These are phyloP conservation scores for Phylloporus scabripes DNA, from an alignment of 768 basidiomycete species.

Conservation along the genomic window DNA sequence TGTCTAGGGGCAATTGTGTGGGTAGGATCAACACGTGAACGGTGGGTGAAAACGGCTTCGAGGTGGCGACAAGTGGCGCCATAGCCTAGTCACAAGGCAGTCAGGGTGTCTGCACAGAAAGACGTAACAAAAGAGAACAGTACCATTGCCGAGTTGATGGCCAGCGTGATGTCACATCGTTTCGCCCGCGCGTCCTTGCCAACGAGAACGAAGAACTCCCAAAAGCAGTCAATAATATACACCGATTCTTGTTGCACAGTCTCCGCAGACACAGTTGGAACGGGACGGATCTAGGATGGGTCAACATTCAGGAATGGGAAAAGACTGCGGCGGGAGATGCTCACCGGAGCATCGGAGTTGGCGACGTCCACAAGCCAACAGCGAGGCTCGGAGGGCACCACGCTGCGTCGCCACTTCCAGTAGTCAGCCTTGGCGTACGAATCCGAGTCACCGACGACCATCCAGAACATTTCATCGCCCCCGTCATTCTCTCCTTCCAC, in stretches of 20 bases:
- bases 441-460: slow-evolving; percentile 70
- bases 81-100: slow-evolving; percentile 39
- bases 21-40: slow-evolving; percentile 72
- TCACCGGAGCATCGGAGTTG: slow-evolving; percentile 36
- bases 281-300: slow-evolving; percentile 38
- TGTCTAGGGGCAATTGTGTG: slow-evolving; percentile 67
- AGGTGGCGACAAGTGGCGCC: slow-evolving; percentile 43
- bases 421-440: slow-evolving; percentile 72
- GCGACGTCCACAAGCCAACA: slow-evolving; percentile 55
- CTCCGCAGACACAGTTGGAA: slow-evolving; percentile 42
- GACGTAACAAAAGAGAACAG: slow-evolving; percentile 6
- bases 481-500: slow-evolving; percentile 57
- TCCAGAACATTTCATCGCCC: slow-evolving; percentile 80
- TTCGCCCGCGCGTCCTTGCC: slow-evolving; percentile 59
- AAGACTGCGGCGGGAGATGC: slow-evolving; percentile 11
- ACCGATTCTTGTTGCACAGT: slow-evolving; percentile 40
- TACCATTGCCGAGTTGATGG: slow-evolving; percentile 54
- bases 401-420: slow-evolving; percentile 64
- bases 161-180: slow-evolving; percentile 56
- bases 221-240: slow-evolving; percentile 67
- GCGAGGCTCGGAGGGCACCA: slow-evolving; percentile 40
- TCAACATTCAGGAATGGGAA: slow-evolving; percentile 3
- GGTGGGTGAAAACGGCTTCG: slow-evolving; percentile 64
- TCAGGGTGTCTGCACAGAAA: not conserved
- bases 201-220: slow-evolving; percentile 77